Evolutionary conservation across 2,329 filamentous ascomycete species (phyloP).

Genomic region (Pleoardoris graminearum): DNA sequence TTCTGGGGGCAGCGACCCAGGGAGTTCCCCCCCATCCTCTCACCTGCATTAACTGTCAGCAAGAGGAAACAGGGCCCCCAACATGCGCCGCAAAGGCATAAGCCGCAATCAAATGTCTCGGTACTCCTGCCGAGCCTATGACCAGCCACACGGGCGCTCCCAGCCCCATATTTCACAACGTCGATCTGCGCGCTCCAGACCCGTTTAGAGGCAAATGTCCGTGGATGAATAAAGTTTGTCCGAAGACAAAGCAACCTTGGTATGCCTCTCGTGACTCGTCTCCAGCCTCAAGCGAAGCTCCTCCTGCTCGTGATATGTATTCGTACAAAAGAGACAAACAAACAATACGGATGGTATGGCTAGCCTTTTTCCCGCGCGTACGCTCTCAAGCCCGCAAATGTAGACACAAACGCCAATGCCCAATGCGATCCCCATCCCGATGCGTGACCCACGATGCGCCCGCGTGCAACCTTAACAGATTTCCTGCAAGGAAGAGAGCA

Average conservation of each 20-base stretch:
- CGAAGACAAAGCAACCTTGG: neutral
- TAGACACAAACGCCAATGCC: constrained; percentile 7
- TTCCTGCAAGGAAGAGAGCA: neutral
- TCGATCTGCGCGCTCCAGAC: constrained; percentile 2
- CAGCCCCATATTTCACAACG: constrained; percentile 4
- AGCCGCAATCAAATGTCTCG: neutral
- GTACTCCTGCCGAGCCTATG: neutral
- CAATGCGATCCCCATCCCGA: constrained; percentile 3
- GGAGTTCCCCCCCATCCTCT: neutral
- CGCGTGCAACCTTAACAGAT: constrained; percentile 1
- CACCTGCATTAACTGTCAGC: too few species aligned
- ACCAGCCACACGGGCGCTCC: neutral
- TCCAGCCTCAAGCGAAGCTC: neutral
- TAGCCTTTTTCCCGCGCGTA: neutral
- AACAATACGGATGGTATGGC: neutral
- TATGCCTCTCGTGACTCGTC: neutral
- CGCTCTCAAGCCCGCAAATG: neutral
- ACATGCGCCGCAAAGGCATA: too few species aligned
- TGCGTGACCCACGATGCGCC: neutral
- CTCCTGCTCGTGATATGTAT: neutral
- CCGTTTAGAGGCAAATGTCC: neutral
- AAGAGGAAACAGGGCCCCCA: too few species aligned
- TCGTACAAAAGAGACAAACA: neutral
- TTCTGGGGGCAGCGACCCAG: too few species aligned
- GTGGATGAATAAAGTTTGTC: neutral